Evolutionary conservation across 768 basidiomycete genomes (phyloP), one percentile per base, ranked within the genome.

Genomic region (Tremella mesenterica): DNA sequence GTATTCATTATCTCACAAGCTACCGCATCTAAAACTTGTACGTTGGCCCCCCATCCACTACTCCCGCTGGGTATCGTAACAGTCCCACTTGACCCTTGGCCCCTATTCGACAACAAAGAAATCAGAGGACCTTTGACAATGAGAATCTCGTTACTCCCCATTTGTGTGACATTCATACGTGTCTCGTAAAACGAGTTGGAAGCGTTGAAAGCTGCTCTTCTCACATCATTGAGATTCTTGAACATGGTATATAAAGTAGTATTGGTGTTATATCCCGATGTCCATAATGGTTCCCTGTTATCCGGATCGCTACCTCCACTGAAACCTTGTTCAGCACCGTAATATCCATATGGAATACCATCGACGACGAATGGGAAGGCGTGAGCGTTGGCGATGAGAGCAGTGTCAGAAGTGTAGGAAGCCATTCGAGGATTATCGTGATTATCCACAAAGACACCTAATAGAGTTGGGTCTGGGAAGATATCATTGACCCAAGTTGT

Each of bases 261-360:
- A n/a, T 16, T 30, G 14, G 63, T 71, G 36, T 63, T 49, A 53
- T 65, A 73, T 12, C 46, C 51, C 23, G 64, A 51, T 7, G 58
- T 48, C 71, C 71, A 73, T 2, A 73, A 49, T 9, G 69, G 59
- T 53, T 73, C 74, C 23, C 74, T 65, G 62, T 74, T 74, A 30
- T 44, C 55, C 3, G 73, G 71, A 52, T 74, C 72, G 27, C 48
- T 52, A 10, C 70, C 74, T 23, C 74, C 73, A 23, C 53, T 67
- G 59, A 72, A 75, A 10, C 70, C 69, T 34, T 62, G 64, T 52
- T 62, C 60, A 34, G 50, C 54, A 38, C 63, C 63, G 58, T 65
- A 74, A 57, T 75, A 76, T 45, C 71, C 62, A 54, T 69, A 70
- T 8, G 75, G 74, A 49, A 75, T 67, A 51, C 75, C 73, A 52